phyloP scores from a whole-genome alignment of 2,329 filamentous ascomycete genomes.

The Aspergillus aculeatus region DNA sequence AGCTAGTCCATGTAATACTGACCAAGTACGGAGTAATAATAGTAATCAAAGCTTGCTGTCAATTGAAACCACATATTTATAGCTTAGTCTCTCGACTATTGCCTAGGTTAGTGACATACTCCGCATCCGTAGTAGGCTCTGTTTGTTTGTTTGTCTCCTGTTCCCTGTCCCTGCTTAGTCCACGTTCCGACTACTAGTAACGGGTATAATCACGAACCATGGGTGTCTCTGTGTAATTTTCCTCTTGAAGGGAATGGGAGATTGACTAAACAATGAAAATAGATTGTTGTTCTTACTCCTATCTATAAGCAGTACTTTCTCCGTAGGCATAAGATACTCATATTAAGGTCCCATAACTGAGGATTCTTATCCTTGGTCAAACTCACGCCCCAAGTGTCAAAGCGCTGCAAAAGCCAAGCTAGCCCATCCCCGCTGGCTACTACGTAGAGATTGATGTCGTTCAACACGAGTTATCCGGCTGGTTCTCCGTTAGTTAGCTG shows the following conservation, averaged over 20 bases:
- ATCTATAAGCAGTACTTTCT: not conserved
- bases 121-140: not conserved
- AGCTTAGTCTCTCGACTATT: slow-evolving; percentile 4
- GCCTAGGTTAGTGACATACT: not conserved
- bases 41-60: not conserved
- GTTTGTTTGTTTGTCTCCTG: not conserved
- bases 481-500: not conserved
- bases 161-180: not conserved
- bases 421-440: slow-evolving; percentile 17
- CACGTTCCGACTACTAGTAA: not conserved
- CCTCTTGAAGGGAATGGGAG: not conserved
- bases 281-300: not conserved
- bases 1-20: not conserved
- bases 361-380: slow-evolving; percentile 16
- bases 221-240: not conserved
- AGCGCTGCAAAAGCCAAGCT: slow-evolving; percentile 24
- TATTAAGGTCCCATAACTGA: not conserved
- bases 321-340: not conserved
- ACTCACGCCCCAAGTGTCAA: slow-evolving; percentile 15
- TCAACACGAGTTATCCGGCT: slow-evolving; percentile 14
- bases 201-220: not conserved
- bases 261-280: not conserved
- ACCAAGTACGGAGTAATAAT: not conserved
- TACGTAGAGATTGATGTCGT: slow-evolving; percentile 2
- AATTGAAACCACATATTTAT: slow-evolving; percentile 1